Base-by-base conservation (phyloP, 371 early-diverging fungal species). In the Conidiobolus incongruus region DNA sequence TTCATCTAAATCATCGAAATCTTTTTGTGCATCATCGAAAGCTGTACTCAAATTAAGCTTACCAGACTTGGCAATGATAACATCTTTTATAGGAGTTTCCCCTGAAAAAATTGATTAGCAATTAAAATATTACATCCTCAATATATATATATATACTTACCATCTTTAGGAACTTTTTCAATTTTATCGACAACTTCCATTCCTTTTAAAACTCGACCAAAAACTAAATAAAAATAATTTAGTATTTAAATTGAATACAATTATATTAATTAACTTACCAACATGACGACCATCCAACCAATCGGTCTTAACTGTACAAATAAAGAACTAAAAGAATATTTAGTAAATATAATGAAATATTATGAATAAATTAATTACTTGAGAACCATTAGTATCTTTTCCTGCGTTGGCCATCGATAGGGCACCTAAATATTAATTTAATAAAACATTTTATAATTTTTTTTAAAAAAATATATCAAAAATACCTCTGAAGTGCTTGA, bases 231-330 rank as follows among this genome's bases (percentile, higher is more conserved):
- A 8, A 22, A 5, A 38, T 4, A 10, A 19, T 8, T 15, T 22
- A 5, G n/a, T 28, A 11, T 21, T 5, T 28, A 40, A 4, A 16
- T 20, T 5, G 17, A 4, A 20, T 8, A 37, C 15, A 13, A n/a
- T 13, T 13, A 10, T 21, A 52, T 53, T 35, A 58, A 58, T 45
- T 11, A 12, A 12, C 40, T 40, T 40, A 40, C 40, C 60, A 47
- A 91, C 92, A 75, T 99, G 99, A 71, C 88, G 91, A 53, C 87
- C 87, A 65, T 99, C 93, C 51, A 99, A 77, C 96, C 96, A 93
- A 23, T 72, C 44, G 36, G 77, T 70, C 56, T 58, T 55, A 46
- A 63, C 75, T 11, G 86, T 81, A 62, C 85, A 83, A 62, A 93
- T 72, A 48, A 70, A 72, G 67, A 97, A 94, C 71, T 40, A 29